phyloP scores from a whole-genome alignment of 2,329 filamentous ascomycete genomes.

The Neofusicoccum ribis region DNA sequence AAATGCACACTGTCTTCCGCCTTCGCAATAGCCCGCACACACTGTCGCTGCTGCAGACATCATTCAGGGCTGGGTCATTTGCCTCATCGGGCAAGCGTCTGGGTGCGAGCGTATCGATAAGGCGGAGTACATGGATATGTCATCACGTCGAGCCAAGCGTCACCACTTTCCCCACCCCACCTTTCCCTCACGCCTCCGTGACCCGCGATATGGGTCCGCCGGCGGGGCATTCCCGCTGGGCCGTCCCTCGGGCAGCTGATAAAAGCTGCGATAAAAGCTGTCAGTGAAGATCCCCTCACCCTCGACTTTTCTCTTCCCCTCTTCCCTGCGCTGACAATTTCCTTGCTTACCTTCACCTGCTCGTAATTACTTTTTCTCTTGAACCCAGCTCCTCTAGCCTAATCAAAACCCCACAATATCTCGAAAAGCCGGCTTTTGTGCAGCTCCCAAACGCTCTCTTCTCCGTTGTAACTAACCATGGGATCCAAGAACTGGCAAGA shows the following conservation, averaged over 20 bases:
- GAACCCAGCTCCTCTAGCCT: not conserved
- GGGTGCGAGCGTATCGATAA: not conserved
- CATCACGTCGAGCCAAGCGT: not conserved
- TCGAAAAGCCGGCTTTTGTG: not conserved
- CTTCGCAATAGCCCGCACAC: too few species aligned
- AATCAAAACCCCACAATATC: not conserved
- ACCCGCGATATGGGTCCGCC: not conserved
- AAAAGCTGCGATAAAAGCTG: not conserved
- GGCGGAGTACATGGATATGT: not conserved
- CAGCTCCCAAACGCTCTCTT: not conserved
- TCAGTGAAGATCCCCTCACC: not conserved
- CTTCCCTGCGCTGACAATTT: too few species aligned
- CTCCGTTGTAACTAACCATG: not conserved
- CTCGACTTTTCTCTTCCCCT: too few species aligned
- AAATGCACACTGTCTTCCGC: too few species aligned
- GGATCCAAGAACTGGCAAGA: slow-evolving; percentile 10
- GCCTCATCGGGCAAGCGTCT: not conserved
- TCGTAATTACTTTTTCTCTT: not conserved
- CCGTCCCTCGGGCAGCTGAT: not conserved
- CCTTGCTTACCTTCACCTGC: too few species aligned
- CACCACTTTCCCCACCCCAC: slow-evolving; percentile 4
- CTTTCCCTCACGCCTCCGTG: not conserved
- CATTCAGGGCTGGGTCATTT: too few species aligned
- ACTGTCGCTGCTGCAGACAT: too few species aligned
- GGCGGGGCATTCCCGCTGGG: too few species aligned